Base-by-base conservation (phyloP, 2,329 filamentous ascomycete genomes). In the Claviceps paspali region DNA sequence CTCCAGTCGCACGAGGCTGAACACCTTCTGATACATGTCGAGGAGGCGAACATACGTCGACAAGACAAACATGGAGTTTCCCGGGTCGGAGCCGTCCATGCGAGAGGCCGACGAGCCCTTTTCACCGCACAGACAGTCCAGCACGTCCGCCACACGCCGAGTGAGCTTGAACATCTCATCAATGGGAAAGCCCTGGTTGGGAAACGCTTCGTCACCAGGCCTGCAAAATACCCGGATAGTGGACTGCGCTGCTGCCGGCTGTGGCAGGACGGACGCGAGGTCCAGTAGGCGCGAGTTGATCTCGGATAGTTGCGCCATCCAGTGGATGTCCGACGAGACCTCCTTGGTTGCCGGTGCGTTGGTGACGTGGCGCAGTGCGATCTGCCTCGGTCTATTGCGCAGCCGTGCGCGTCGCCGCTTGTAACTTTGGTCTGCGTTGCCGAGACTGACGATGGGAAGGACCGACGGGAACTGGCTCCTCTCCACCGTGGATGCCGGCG, bases 131-230 rank as follows among this genome's bases (percentile, higher is more conserved):
- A 52, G 38, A 18, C 50, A 46, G 31, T 59, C 52, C 5, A 62
- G 42, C 1, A 56, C 49, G 24, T 61, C 53, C 12, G 60, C 51
- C 6, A 63, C 54, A 5, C 47, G 39, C 6, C 54, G 53, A 4
- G 60, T 62, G 18, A 63, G 49, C 37, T 57, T 51, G 46, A 63
- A 64, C 47, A 64, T 55, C 26, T 55, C 53, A 32, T 62, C 57
- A 24, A 63, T 53, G 3, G 60, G 59, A 32, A 63, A 64, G 18
- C 48, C 53, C 19, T 38, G 38, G 39, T 42, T 41, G 18, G 38
- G 41, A 29, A 41, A 50, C 27, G 19, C 26, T 43, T 50, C 39
- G 40, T 46, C 38, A 47, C 48, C 22, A 19, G 40, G 6, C 7
- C 33, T 32, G 14, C 18, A 23, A 8, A 24, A 31, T 6, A 29